Evolutionary conservation across 139 green algal genomes (phyloP).

Genomic region (Chara braunii): DNA sequence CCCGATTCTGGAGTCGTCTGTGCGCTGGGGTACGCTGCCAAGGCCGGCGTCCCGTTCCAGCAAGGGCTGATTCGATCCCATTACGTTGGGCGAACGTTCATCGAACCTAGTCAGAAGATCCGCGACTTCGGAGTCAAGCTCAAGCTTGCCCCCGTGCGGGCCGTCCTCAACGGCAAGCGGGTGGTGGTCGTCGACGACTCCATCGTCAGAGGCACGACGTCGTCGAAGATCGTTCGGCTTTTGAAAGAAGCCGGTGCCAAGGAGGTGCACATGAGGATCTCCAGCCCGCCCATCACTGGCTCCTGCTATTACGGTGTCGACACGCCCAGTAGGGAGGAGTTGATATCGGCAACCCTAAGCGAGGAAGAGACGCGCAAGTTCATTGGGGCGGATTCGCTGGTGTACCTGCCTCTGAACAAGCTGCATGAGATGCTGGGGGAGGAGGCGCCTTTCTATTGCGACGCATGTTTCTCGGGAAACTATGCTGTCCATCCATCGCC

Average conservation of each 20-base stretch:
- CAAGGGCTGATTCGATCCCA: conserved; percentile 90
- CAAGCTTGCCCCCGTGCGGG: conserved; percentile 38
- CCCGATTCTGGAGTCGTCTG: conserved; percentile 31
- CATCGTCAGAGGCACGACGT: conserved; percentile 95
- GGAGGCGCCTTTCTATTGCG: conserved; percentile 39
- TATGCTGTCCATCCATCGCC: conserved; percentile 34
- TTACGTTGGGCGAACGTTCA: conserved; percentile 99
- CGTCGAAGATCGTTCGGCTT: conserved; percentile 92
- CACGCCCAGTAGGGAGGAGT: conserved; percentile 63
- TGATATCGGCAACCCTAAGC: conserved; percentile 31
- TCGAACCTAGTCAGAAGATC: conserved; percentile 91
- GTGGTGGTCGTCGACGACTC: conserved; percentile 98
- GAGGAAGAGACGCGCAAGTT: conserved; percentile 36
- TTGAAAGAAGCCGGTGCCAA: conserved; percentile 75
- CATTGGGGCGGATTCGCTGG: conserved; percentile 41
- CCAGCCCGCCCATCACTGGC: conserved; percentile 82
- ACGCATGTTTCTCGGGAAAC: conserved; percentile 37
- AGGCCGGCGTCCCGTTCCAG: conserved; percentile 73
- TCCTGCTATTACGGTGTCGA: conserved; percentile 99
- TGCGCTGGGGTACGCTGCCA: conserved; percentile 36
- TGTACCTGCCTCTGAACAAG: conserved; percentile 26
- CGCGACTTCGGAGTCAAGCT: conserved; percentile 78
- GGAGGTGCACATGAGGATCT: conserved; percentile 92
- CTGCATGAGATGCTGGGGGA: conserved; percentile 38
- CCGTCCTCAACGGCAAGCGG: conserved; percentile 56